A percentile compares a stretch with the other conserved stretches of the same genome.
Evolutionary conservation across 306 rosid species (phyloP).

Genomic region (Senna siamea): DNA sequence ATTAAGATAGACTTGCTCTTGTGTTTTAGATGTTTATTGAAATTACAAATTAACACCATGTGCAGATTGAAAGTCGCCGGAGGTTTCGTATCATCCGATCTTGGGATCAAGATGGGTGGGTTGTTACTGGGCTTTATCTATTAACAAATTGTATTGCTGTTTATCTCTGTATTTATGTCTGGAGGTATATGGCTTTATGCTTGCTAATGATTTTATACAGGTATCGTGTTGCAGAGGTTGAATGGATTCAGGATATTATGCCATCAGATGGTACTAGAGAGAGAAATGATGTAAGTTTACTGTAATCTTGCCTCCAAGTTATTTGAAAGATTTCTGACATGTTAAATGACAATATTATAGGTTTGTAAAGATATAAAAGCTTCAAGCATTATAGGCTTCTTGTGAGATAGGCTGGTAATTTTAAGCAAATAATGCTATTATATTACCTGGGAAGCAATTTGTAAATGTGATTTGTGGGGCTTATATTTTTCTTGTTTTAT

Average conservation of each 20-base stretch:
- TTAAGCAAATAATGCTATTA: constrained; percentile 14
- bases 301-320: constrained; percentile 31
- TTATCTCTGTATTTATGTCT: constrained; percentile 30
- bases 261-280: constrained; percentile 78
- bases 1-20: constrained; percentile 4
- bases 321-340: constrained; percentile 1
- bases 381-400: constrained; percentile 11
- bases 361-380: constrained; percentile 16
- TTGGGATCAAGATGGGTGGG: constrained; percentile 97
- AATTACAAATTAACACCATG: constrained; percentile 5
- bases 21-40: neutral
- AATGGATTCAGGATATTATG: constrained; percentile 76
- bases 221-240: constrained; percentile 93
- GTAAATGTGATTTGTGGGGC: constrained; percentile 11
- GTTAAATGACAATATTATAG: constrained; percentile 2
- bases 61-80: constrained; percentile 92
- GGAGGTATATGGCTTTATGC: constrained; percentile 23
- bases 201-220: constrained; percentile 51
- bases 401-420: constrained; percentile 21
- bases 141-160: constrained; percentile 17
- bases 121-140: constrained; percentile 30
- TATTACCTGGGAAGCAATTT: constrained; percentile 23
- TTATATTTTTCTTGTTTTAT: constrained; percentile 4
- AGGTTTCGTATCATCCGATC: constrained; percentile 73
- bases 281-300: constrained; percentile 65